Evolutionary conservation across 164 flowering plant species (phyloP).

Genomic region (Cinnamomum micranthum): DNA sequence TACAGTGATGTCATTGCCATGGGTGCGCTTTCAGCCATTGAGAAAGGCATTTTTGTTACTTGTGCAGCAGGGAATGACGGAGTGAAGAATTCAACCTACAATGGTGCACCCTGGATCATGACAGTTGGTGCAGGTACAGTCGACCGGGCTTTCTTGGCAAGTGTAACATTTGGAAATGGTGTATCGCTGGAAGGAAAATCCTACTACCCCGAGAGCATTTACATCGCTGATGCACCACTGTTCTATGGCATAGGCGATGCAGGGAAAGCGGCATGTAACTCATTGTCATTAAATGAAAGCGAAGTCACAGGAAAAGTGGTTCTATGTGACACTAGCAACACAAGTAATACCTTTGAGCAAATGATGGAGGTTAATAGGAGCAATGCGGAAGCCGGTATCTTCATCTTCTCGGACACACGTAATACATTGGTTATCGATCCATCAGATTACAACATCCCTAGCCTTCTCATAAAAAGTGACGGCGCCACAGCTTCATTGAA

Average conservation of each 20-base stretch:
- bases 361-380: constrained; percentile 14
- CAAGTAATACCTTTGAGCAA: constrained; percentile 5
- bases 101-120: constrained; percentile 37
- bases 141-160: constrained; percentile 19
- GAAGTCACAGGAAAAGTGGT: constrained; percentile 30
- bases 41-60: constrained; percentile 40
- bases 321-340: constrained; percentile 11
- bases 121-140: constrained; percentile 31
- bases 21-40: constrained; percentile 39
- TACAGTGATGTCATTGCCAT: constrained; percentile 30
- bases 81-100: constrained; percentile 1
- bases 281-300: constrained; percentile 8
- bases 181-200: constrained; percentile 19
- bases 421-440: not conserved
- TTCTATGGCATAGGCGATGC: constrained; percentile 19
- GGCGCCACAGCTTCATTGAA: constrained; percentile 1
- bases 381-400: constrained; percentile 25
- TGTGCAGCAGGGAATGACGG: constrained; percentile 35
- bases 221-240: constrained; percentile 15
- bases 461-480: constrained; percentile 9
- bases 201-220: constrained; percentile 21
- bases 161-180: constrained; percentile 15
- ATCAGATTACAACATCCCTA: constrained; percentile 16
- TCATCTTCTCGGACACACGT: not conserved
- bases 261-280: constrained; percentile 13